Conservation (phyloP, 2,329 filamentous ascomycete genomes). For the Claviceps sp. region DNA sequence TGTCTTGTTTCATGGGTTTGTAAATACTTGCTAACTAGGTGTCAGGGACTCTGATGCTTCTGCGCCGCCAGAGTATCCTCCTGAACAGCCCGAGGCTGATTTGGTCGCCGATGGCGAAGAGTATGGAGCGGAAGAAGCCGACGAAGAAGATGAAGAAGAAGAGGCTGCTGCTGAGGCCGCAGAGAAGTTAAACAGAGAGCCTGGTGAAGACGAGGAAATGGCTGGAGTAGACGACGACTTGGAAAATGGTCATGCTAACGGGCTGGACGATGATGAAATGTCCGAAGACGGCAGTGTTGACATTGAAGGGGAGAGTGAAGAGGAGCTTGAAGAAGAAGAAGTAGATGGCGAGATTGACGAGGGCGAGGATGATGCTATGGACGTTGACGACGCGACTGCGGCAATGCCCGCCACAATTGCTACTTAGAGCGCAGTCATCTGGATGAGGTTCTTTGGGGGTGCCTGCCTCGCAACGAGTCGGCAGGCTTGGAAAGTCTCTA, state of each 20-base stretch:
- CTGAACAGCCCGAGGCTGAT: constrained; percentile 94
- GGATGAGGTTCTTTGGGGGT: background rate
- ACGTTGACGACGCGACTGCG: constrained; percentile 28
- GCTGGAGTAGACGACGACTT: constrained; percentile 46
- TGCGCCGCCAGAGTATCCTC: constrained; percentile 88
- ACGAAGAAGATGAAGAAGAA: constrained; percentile 51
- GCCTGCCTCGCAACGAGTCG: background rate
- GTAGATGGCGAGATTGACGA: constrained; percentile 16
- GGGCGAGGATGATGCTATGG: constrained; percentile 32
- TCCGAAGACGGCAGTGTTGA: constrained; percentile 69
- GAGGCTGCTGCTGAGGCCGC: constrained; percentile 36
- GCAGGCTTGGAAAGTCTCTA: too few species aligned
- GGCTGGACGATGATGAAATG: constrained; percentile 49
- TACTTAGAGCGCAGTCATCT: constrained; percentile 13
- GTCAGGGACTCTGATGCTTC: constrained; percentile 92
- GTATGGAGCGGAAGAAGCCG: constrained; percentile 83
- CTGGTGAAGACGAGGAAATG: constrained; percentile 61
- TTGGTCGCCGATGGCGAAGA: constrained; percentile 69
- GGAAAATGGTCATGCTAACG: constrained; percentile 22
- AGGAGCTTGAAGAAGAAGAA: constrained; percentile 52
- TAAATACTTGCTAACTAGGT: background rate
- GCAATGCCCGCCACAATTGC: constrained; percentile 23
- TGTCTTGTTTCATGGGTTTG: background rate
- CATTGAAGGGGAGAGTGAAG: constrained; percentile 63
- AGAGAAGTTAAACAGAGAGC: constrained; percentile 24